Evolutionary conservation across 208 protist genomes (phyloP), one percentile per base, ranked within the genome.

Genomic region (Jaenimonas drosophilae): DNA sequence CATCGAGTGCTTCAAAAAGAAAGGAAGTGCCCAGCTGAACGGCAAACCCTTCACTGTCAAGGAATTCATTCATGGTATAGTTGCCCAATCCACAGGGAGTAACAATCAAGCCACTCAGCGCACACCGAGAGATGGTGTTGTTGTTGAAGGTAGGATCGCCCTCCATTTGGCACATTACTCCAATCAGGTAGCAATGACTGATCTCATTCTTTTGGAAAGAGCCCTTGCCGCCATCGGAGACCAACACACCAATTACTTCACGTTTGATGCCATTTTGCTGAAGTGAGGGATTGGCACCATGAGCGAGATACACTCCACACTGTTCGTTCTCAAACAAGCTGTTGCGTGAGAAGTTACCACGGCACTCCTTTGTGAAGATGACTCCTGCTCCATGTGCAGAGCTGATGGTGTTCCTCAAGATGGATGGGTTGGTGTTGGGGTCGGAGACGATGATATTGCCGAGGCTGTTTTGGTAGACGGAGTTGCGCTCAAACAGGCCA

Each of bases 401-500:
- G 26, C 41, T 72, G 21, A 90, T 73, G 30, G 23, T 47, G 43
- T 94, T 94, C 26, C 27, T 25, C 17, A 28, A 23, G 44, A 89
- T 72, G 19, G 47, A 26, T 12, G 80, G 80, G n/a, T 79, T 38
- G 4, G 64, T 73, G 56, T 78, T 70, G 14, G 28, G 47, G 34
- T 76, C 76, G 2, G 58, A 51, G 5, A 94, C 60, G 25, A 84
- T 62, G 38, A 90, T 66, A 46, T 90, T 90, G 0, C 70, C 80
- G 9, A 82, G 42, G 11, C 53, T 54, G 59, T 94, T 94, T 20
- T 67, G 59, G 0, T 52, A 46, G 33, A 94, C 68, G 4, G 30
- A 44, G 59, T 94, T 94, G 32, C 72, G 45, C 53, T 90, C 80
- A 19, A 94, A 68, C 17, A 55, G 54, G 16, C 80, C 85, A 32